Base-by-base conservation (phyloP, 805 yeast genomes). In the Candida piceae region DNA sequence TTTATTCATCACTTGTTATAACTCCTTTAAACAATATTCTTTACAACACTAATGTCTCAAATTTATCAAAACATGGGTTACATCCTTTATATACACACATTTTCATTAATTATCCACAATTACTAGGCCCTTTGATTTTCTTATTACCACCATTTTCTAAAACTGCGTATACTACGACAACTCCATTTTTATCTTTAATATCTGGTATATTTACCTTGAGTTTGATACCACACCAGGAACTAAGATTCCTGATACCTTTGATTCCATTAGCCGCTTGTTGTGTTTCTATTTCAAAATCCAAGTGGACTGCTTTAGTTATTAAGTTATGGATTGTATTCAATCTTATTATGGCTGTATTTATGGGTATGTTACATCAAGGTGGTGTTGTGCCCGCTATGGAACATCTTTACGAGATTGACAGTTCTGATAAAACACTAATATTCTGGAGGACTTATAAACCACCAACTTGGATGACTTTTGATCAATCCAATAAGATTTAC, bases 401-500 rank as follows among this genome's bases (percentile, higher is more conserved):
- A 16, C 53, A 67, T 36, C 34, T 76, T 3, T 57, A 60, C 15
- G 40, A 49, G 13, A 44, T 37, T 26, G 10, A 34, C 2, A 3
- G 26, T 2, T 55, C 61, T 3, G 36, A 57, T 3, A 60, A 69
- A 0, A 63, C 76, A 0, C 71, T 76, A 24, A 52, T 90, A 5
- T 90, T 95, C 87, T 90, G 97, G 97, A 78, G 87, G 57, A 87
- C 96, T 0, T 93, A 90, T 50, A 74, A 86, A 4, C 97, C 97
- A 1, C 97, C 98, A 3, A 73, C 86, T 4, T 93, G 96, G 95
- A 57, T 90, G 40, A 27, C 58, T 6, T 40, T 32, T 2, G 36
- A 36, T n/a, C n/a, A n/a, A n/a, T n/a, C n/a, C n/a, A n/a, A n/a
- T 26, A 11, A 29, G 7, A 10, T 19, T 2, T 44, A 38, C 32